These are phyloP conservation scores for Penicillium polonicum DNA, from an alignment of 2,329 filamentous ascomycete genomes.

Conservation along the genomic window DNA sequence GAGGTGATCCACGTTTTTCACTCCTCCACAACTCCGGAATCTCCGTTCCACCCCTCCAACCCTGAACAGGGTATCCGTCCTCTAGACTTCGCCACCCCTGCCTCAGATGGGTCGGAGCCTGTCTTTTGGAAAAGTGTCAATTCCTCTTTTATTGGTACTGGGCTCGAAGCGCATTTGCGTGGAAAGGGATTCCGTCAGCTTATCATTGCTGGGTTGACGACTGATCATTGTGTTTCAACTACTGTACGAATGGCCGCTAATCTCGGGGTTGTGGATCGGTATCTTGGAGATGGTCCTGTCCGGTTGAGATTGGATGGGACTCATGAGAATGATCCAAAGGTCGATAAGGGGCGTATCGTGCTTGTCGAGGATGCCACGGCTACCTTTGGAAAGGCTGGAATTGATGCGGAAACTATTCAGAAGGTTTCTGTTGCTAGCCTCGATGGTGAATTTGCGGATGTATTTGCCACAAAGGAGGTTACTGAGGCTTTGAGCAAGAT, in stretches of 20 bases:
- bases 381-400: conserved; percentile 44
- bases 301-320: conserved; percentile 21
- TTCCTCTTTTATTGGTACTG: conserved; percentile 49
- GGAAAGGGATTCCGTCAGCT: conserved; percentile 38
- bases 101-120: conserved; percentile 36
- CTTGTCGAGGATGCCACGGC: conserved; percentile 50
- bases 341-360: conserved; percentile 39
- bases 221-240: conserved; percentile 53
- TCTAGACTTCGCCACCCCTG: conserved; percentile 32
- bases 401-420: conserved; percentile 50
- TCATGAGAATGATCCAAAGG: conserved; percentile 18
- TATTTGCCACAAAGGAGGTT: conserved; percentile 41
- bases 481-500: conserved; percentile 26
- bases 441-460: conserved; percentile 47
- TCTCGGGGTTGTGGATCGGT: conserved; percentile 42
- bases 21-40: conserved; percentile 37
- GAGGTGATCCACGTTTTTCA: conserved; percentile 50
- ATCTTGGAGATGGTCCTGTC: conserved; percentile 16
- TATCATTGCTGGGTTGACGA: conserved; percentile 46
- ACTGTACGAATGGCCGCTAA: conserved; percentile 51
- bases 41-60: conserved; percentile 39
- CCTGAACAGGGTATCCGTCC: conserved; percentile 29
- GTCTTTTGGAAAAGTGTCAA: conserved; percentile 49
- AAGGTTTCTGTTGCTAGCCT: conserved; percentile 47
- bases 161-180: conserved; percentile 41